Conservation (phyloP, 2,329 filamentous ascomycete genomes). For the Nothopassalora personata region DNA sequence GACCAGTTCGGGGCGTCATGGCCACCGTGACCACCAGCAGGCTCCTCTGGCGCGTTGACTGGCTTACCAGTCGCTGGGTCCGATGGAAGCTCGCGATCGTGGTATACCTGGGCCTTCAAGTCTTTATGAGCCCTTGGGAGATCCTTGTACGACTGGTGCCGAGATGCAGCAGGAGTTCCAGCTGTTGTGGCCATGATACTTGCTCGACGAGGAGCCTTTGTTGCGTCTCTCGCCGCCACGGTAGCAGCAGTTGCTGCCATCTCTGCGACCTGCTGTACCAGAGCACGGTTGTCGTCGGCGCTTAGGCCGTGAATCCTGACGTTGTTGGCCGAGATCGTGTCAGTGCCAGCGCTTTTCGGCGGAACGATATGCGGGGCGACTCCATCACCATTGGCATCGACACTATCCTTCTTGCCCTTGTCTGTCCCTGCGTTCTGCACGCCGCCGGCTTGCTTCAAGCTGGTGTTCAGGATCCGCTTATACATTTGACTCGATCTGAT, state of each 20-base stretch:
- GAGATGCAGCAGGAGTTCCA: conserved; percentile 9
- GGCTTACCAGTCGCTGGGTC: conserved; percentile 39
- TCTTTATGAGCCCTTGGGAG: conserved; percentile 10
- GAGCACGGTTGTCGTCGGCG: conserved; percentile 71
- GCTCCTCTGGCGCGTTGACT: conserved; percentile 30
- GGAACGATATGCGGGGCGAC: conserved; percentile 69
- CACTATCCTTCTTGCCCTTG: conserved; percentile 10
- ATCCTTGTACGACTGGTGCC: conserved; percentile 15
- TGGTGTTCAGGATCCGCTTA: conserved; percentile 88
- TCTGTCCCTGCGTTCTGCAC: conserved; percentile 48
- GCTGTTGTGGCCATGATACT: conserved; percentile 38
- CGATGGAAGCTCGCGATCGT: conserved; percentile 11
- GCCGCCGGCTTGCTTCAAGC: conserved; percentile 75
- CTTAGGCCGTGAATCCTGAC: conserved; percentile 61
- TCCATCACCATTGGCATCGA: conserved; percentile 23
- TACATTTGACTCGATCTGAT: conserved; percentile 86
- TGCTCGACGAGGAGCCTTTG: conserved; percentile 47
- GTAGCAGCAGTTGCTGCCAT: conserved; percentile 88
- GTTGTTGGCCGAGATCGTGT: conserved; percentile 34
- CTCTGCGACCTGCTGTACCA: conserved; percentile 85
- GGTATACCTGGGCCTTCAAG: conserved; percentile 6
- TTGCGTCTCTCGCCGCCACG: conserved; percentile 74
- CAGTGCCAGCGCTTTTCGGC: conserved; percentile 55
- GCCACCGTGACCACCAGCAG: conserved; percentile 53
- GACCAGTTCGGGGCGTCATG: conserved; percentile 99